Conservation (phyloP, 2,329 filamentous ascomycete species). For the Colletotrichum sidae region DNA sequence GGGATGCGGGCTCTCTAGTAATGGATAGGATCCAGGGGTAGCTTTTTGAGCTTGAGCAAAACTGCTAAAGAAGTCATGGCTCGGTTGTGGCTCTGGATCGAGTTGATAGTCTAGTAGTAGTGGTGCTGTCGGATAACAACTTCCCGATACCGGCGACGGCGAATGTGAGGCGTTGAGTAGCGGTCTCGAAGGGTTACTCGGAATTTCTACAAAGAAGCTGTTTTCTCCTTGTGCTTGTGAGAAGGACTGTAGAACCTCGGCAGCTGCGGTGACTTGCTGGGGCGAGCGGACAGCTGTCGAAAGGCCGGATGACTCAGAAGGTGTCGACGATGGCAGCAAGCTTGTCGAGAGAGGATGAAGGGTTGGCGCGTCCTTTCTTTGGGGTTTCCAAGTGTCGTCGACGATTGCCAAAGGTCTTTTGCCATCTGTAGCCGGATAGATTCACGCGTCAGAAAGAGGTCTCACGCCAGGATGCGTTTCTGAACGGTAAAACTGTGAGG, state of each 20-base stretch:
- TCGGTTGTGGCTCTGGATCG: too few relatives aligned
- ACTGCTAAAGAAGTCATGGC: too few relatives aligned
- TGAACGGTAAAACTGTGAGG: not conserved
- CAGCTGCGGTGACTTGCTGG: constrained; percentile 4
- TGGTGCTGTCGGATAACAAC: too few relatives aligned
- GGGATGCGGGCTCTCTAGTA: not conserved
- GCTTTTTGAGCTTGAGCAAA: not conserved
- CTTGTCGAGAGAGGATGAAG: not conserved
- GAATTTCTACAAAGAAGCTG: not conserved
- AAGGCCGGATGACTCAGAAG: not conserved
- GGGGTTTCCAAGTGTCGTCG: not conserved
- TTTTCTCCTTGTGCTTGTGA: not conserved
- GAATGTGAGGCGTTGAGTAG: too few relatives aligned
- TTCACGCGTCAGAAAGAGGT: not conserved
- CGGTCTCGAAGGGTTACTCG: not conserved
- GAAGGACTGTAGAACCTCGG: constrained; percentile 3
- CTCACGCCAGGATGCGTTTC: too few relatives aligned
- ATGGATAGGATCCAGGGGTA: not conserved
- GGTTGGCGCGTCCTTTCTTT: not conserved
- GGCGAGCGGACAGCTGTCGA: not conserved
- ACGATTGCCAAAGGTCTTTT: constrained; percentile 10
- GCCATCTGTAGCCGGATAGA: not conserved
- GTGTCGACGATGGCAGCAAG: too few relatives aligned
- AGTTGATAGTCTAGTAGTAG: too few relatives aligned
- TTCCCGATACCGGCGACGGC: too few relatives aligned